Evolutionary conservation across 2,329 filamentous ascomycete species (phyloP), one percentile per base, ranked within the genome.

Genomic region (Nectriaceae sp.): DNA sequence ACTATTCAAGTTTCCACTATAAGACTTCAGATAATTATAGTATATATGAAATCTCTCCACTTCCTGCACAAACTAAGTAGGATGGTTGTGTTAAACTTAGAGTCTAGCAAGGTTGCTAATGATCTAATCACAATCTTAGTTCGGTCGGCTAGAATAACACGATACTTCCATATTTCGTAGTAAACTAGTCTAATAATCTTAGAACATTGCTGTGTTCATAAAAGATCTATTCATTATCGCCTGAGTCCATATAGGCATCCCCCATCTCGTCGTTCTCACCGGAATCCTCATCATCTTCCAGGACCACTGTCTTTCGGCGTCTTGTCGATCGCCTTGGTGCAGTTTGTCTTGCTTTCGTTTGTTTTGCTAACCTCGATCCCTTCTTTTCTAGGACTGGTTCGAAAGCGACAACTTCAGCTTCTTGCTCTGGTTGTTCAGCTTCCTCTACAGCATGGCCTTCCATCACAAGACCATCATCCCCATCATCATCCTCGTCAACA

Each of bases 401-500:
- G 21, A 24, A n/a, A 19, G 10, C 40, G 21, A 19, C 24, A 19
- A 21, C 21, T 6, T 15, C 29, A 35, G 24, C 6, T 29, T 29
- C 33, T 16, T 10, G 33, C 8, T 36, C 16, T 10, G 8, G 16
- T 36, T 15, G 33, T n/a, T 29, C n/a, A 36, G 33, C 5, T 40
- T 21, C 41, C 39, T 49, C 22, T 29, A 26, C 33, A 11, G 36
- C 43, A 8, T 60, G 46, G 42, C 68, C 62, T 15, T 70, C 69
- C 62, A 72, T 67, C 19, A 65, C 66, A 42, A 66, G 47, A 4
- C 62, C 66, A 18, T 62, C 66, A 19, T 67, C 64, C 1, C 59
- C 66, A 3, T 67, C 67, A 0, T 72, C 71, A 1, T 75, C 74
- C 3, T 75, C 74, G 3, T 77, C 73, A 5, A 70, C 64, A 0